These are phyloP conservation scores for Pholiota molesta DNA, from an alignment of 768 basidiomycete species.

Conservation along the genomic window DNA sequence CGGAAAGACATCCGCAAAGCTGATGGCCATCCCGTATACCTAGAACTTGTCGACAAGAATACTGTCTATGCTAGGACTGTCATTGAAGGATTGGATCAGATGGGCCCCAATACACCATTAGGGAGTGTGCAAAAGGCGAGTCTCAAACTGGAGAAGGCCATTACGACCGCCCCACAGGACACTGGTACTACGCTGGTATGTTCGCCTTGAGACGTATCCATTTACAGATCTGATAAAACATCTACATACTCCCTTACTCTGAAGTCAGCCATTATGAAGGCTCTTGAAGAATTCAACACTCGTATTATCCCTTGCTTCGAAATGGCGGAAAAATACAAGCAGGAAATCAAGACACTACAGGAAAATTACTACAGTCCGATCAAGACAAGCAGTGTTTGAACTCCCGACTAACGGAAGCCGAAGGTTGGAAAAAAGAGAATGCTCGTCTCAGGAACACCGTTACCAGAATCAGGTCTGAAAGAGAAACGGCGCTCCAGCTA, in stretches of 20 bases:
- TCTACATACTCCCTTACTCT: not conserved
- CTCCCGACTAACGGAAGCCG: conserved; percentile 21
- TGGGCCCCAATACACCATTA: conserved; percentile 35
- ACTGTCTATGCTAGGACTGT: conserved; percentile 24
- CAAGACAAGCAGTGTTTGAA: conserved; percentile 18
- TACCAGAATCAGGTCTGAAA: conserved; percentile 23
- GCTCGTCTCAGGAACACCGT: conserved; percentile 18
- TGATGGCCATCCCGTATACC: conserved; percentile 30
- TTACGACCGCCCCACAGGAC: conserved; percentile 26
- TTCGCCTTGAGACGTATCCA: not conserved
- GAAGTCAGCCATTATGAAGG: conserved; percentile 36
- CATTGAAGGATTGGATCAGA: conserved; percentile 35
- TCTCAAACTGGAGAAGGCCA: conserved; percentile 35
- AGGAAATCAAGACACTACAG: conserved; percentile 28
- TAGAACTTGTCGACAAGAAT: conserved; percentile 30
- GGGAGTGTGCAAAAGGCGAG: conserved; percentile 39
- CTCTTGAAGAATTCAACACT: conserved; percentile 41
- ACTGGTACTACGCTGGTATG: conserved; percentile 28
- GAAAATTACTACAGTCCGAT: conserved; percentile 16
- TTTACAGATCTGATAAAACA: not conserved
- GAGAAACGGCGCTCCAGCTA: conserved; percentile 29
- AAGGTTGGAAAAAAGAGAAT: conserved; percentile 25
- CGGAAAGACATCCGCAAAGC: conserved; percentile 20
- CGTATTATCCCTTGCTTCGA: conserved; percentile 43
- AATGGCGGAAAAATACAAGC: conserved; percentile 29